Evolutionary conservation across 2,329 filamentous ascomycete genomes (phyloP).

Genomic region (Phaeoacremonium minimum): DNA sequence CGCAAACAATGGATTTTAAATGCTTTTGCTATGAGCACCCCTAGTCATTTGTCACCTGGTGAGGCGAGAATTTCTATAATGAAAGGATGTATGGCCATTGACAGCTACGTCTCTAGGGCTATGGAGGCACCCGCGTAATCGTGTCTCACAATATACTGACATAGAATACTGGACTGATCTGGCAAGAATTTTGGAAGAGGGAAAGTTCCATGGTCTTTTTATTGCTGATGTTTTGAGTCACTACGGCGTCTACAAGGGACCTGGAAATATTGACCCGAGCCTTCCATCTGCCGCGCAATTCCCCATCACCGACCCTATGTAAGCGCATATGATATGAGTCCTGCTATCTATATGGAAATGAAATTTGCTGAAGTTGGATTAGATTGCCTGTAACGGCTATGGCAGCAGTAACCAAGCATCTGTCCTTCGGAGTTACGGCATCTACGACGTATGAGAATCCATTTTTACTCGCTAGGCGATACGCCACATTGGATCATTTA

Average conservation of each 20-base stretch:
- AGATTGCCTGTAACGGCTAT: slow-evolving; percentile 65
- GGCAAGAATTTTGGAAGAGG: slow-evolving; percentile 28
- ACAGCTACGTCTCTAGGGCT: slow-evolving; percentile 9
- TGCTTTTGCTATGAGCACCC: too few species aligned
- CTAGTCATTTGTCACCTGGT: too few species aligned
- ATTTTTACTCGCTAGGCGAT: slow-evolving; percentile 60
- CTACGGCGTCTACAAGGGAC: slow-evolving; percentile 65
- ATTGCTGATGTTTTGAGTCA: slow-evolving; percentile 43
- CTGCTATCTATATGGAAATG: too few species aligned
- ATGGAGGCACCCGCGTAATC: slow-evolving; percentile 10
- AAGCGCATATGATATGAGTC: too few species aligned
- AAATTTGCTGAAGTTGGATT: too few species aligned
- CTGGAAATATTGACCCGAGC: slow-evolving; percentile 52
- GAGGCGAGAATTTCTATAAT: too few species aligned
- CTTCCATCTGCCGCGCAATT: slow-evolving; percentile 63
- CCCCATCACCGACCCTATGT: slow-evolving; percentile 66
- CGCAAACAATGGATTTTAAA: too few species aligned
- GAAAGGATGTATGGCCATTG: too few species aligned
- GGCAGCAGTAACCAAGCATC: slow-evolving; percentile 63
- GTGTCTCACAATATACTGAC: slow-evolving; percentile 13
- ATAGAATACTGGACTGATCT: slow-evolving; percentile 25
- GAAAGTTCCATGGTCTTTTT: slow-evolving; percentile 31
- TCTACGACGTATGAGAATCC: slow-evolving; percentile 69
- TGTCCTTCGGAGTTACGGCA: slow-evolving; percentile 67
- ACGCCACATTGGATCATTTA: slow-evolving; percentile 66